These are phyloP conservation scores for Striga hermonthica DNA, from an alignment of 305 asterid genomes.

Conservation along the genomic window DNA sequence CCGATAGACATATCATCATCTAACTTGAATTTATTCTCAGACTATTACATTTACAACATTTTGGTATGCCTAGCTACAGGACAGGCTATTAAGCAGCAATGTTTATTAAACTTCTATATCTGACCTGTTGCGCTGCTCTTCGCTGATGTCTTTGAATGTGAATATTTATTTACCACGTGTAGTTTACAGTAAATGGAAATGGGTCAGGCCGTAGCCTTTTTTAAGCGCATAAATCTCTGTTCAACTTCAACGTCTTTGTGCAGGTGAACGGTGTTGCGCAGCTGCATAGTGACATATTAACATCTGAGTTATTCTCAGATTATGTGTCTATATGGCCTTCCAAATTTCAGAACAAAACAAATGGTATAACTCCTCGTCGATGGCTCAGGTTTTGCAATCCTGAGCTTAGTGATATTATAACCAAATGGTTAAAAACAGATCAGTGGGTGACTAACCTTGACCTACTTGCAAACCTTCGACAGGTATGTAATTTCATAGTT, in stretches of 20 bases:
- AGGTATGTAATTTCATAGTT: conserved; percentile 49
- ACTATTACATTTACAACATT: not conserved
- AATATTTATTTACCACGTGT: too few species aligned
- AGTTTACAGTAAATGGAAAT: too few species aligned
- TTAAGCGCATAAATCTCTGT: conserved; percentile 27
- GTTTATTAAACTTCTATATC: conserved; percentile 24
- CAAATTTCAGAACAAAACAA: conserved; percentile 97
- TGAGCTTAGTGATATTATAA: conserved; percentile 82
- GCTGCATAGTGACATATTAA: conserved; percentile 93
- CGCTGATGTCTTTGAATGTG: not conserved
- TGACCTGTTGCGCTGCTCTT: conserved; percentile 22
- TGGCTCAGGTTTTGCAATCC: conserved; percentile 97
- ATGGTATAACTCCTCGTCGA: conserved; percentile 97
- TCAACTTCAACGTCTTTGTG: conserved; percentile 28
- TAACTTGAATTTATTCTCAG: not conserved
- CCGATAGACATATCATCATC: not conserved
- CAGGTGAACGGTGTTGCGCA: conserved; percentile 99
- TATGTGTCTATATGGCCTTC: conserved; percentile 94
- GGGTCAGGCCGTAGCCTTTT: too few species aligned
- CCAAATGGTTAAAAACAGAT: conserved; percentile 97
- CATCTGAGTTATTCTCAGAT: conserved; percentile 79
- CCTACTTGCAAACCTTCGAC: conserved; percentile 72
- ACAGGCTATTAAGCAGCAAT: conserved; percentile 5
- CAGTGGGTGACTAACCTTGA: conserved; percentile 91
- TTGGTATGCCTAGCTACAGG: not conserved